Evolutionary conservation across 352 stramenopile genomes (phyloP).

Genomic region (Phytopythium cucurbitacearum): DNA sequence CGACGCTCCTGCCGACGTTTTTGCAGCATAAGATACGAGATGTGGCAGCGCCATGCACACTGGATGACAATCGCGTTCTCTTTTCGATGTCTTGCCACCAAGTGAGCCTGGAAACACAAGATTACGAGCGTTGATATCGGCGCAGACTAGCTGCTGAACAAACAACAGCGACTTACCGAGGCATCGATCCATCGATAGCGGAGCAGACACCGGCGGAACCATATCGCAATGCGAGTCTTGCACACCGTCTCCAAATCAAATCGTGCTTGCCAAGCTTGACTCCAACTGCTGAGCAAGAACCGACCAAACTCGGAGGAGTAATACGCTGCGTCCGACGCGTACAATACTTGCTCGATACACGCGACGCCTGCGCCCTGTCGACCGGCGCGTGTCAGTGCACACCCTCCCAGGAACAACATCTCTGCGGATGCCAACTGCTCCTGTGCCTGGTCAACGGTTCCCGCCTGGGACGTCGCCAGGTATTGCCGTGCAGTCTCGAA

Average conservation of each 20-base stretch:
- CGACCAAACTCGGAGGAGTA: slow-evolving; percentile 45
- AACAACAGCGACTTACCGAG: background rate
- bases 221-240: background rate
- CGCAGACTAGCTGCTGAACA: background rate
- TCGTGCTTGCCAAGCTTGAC: slow-evolving; percentile 30
- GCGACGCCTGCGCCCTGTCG: slow-evolving; percentile 21
- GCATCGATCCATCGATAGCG: background rate
- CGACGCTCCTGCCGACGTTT: slow-evolving; percentile 19
- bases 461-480: slow-evolving; percentile 4
- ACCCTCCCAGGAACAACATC: slow-evolving; percentile 40
- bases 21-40: slow-evolving; percentile 17
- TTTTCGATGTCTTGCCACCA: slow-evolving; percentile 29
- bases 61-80: slow-evolving; percentile 36
- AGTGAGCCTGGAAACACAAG: slow-evolving; percentile 6
- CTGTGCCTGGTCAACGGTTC: too few species aligned
- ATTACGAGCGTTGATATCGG: background rate
- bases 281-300: slow-evolving; percentile 39
- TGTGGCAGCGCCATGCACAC: slow-evolving; percentile 33
- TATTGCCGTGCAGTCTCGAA: slow-evolving; percentile 3
- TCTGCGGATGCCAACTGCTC: slow-evolving; percentile 4
- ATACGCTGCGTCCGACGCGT: slow-evolving; percentile 12
- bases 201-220: slow-evolving; percentile 1
- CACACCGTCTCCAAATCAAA: slow-evolving; percentile 27
- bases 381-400: slow-evolving; percentile 30
- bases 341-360: slow-evolving; percentile 27